Evolutionary conservation across 208 protist genomes (phyloP), one percentile per base, ranked within the genome.

Genomic region (Angomonas deanei): DNA sequence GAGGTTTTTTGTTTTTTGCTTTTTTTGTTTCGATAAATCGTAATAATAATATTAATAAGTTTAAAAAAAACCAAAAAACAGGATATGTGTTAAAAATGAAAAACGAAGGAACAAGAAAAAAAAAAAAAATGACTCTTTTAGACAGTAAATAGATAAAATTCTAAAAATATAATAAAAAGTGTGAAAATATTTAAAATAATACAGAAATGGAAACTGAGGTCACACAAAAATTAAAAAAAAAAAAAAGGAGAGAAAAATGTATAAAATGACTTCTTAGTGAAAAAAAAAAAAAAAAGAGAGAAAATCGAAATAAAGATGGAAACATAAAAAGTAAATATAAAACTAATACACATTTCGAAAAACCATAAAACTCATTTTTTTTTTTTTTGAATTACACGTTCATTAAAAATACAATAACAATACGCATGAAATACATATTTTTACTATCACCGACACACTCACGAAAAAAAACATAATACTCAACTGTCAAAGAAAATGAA

Each of bases 171-270:
- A 56, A 23, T 19, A 21, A n/a, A 56, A 13, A 24, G 38, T 21
- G 52, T n/a, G n/a, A n/a, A n/a, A n/a, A n/a, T n/a, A n/a, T n/a
- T n/a, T n/a, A n/a, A n/a, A n/a, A n/a, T n/a, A n/a, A n/a, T n/a
- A 33, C 13, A 26, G 46, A 34, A 10, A 56, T 2, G 28, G 8
- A 15, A 50, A 10, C 21, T 17, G 8, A 17, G 1, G 26, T 33
- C 33, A 33, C n/a, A 33, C 24, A 50, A 21, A 39, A 17, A 10
- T 23, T 31, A 23, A 27, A 15, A 60, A 60, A 5, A 60, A 17
- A 19, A 49, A 56, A 57, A 65, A 2, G 10, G 23, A 65, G 48
- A 42, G 23, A 65, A 48, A 31, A 10, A n/a, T n/a, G n/a, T n/a
- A n/a, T n/a, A n/a, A n/a, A n/a, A n/a, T n/a, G n/a, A n/a, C n/a